A percentile compares a stretch with the other conserved stretches of the same genome.
phyloP scores from a whole-genome alignment of 352 stramenopile species.

The Pythium chondricola region DNA sequence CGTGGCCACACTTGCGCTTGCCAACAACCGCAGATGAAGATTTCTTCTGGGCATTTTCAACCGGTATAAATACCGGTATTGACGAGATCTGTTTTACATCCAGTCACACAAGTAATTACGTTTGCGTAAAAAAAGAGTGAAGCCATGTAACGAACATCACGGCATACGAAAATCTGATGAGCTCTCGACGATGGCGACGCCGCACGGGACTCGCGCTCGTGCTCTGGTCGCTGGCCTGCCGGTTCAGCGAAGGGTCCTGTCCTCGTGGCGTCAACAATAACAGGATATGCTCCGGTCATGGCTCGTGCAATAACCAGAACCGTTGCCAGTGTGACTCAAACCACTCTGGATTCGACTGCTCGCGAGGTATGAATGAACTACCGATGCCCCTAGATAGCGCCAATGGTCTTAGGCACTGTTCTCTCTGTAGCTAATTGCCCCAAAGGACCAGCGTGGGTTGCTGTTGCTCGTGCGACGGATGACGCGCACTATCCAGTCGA shows the following conservation, averaged over 20 bases:
- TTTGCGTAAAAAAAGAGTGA: constrained; percentile 6
- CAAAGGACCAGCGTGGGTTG: constrained; percentile 47
- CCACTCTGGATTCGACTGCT: constrained; percentile 57
- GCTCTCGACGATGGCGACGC: too few relatives aligned
- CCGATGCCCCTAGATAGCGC: too few relatives aligned
- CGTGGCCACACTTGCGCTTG: constrained; percentile 2
- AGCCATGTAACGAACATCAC: constrained; percentile 15
- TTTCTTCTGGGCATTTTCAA: constrained; percentile 18
- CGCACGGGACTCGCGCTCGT: background rate
- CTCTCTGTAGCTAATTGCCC: constrained; percentile 54
- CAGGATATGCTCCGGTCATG: constrained; percentile 56
- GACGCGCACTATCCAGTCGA: constrained; percentile 60
- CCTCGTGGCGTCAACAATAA: constrained; percentile 38
- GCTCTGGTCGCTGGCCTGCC: background rate
- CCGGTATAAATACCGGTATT: constrained; percentile 17
- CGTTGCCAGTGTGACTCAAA: constrained; percentile 47
- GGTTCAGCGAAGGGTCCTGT: constrained; percentile 21
- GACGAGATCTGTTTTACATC: background rate
- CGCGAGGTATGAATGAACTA: constrained; percentile 27
- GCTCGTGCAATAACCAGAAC: constrained; percentile 37
- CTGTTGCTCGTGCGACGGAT: constrained; percentile 37
- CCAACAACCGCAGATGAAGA: constrained; percentile 24
- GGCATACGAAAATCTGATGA: background rate
- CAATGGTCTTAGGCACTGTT: too few relatives aligned
- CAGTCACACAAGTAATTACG: constrained; percentile 5